Base-by-base conservation (phyloP, 345 rosid species). In the Streptanthus diversifolius region DNA sequence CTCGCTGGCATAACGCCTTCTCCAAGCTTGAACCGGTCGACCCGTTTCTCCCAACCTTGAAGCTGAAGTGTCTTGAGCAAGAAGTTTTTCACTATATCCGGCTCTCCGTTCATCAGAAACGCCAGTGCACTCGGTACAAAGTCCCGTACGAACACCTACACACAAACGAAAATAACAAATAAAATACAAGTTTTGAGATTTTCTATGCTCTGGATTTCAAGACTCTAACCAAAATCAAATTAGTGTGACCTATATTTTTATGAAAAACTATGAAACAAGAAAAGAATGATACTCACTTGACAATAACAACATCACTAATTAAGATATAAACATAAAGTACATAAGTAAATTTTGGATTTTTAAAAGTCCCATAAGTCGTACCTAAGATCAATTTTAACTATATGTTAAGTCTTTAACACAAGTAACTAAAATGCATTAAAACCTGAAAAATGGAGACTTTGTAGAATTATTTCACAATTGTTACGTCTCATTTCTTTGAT, bases 1-100 rank as follows among this genome's bases (percentile, higher is more conserved):
- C 95, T 88, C 4, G 95, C 95, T 3, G 95, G 95, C 95, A 88
- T 85, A 22, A 72, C 95, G 18, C 95, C 95, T 77, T 88, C 89
- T 6, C 95, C 95, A 12, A 88, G 95, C 82, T 83, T 88, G 80
- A 88, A 88, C 8, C 91, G 72, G 27, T 88, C 95, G 15, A 88
- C 82, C 5, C 83, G 78, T 71, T 88, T 88, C 74, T 86, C 95
- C 89, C 89, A 86, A 29, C 88, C 89, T 80, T 88, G 95, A 80
- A 88, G 89, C 43, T 82, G 74, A 63, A 86, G 82, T 4, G 95
- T 88, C 82, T 85, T 88, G 73, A 88, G 77, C 57, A 88, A 82
- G 77, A 88, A 88, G 76, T 88, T 84, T 81, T 84, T 88, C 58
- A 88, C 95, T 49, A 88, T 85, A 2, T 86, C 93, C 15, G 93